phyloP scores from a whole-genome alignment of 164 flowering plant species.

The Tinospora cordifolia region DNA sequence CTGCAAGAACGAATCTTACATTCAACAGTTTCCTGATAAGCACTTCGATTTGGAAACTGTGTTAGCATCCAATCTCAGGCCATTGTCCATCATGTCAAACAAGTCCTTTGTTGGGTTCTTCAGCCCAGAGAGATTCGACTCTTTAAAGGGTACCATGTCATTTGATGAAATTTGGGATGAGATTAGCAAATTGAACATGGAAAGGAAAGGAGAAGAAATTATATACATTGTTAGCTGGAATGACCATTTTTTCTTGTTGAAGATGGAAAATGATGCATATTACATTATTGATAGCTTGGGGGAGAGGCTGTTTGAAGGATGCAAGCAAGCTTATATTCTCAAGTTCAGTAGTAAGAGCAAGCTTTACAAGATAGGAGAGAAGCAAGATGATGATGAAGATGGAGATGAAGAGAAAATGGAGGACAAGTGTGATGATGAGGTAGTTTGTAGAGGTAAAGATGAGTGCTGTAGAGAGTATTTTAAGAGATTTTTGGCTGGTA shows the following conservation, averaged over 20 bases:
- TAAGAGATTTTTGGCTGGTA: conserved; percentile 85
- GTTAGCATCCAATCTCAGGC: conserved; percentile 72
- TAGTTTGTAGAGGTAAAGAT: conserved; percentile 58
- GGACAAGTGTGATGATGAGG: conserved; percentile 29
- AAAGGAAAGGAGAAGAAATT: conserved; percentile 23
- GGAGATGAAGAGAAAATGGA: conserved; percentile 9
- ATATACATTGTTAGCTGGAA: conserved; percentile 94
- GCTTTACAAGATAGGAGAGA: conserved; percentile 44
- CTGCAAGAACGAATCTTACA: conserved; percentile 71
- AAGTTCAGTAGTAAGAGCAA: conserved; percentile 14
- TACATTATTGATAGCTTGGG: conserved; percentile 91
- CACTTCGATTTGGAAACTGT: conserved; percentile 97
- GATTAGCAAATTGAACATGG: conserved; percentile 29
- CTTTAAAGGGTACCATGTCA: conserved; percentile 87
- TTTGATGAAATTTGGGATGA: conserved; percentile 96
- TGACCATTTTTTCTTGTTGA: conserved; percentile 90
- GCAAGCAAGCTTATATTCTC: conserved; percentile 80
- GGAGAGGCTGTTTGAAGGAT: conserved; percentile 90
- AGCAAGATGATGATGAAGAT: conserved; percentile 28
- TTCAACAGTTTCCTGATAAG: conserved; percentile 72
- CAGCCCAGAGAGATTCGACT: conserved; percentile 76
- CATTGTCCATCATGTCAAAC: conserved; percentile 52
- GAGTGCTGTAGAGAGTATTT: conserved; percentile 90
- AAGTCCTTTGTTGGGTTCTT: conserved; percentile 91
- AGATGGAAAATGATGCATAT: conserved; percentile 81